phyloP scores from a whole-genome alignment of 208 protist species.

The Trypanosoma avium region DNA sequence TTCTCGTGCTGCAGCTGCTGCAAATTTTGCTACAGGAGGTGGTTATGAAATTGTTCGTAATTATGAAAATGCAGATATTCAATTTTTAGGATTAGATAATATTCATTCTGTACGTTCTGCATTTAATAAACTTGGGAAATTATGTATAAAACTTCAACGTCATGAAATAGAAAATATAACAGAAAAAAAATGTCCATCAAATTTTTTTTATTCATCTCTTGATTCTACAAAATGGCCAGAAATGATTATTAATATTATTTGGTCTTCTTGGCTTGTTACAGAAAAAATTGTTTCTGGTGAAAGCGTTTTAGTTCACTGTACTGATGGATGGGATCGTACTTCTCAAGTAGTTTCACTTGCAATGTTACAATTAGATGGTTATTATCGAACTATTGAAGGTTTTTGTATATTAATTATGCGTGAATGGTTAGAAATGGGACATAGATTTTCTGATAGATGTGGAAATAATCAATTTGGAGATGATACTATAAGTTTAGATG shows the following conservation, averaged over 20 bases:
- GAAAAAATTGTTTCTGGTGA: slow-evolving; percentile 19
- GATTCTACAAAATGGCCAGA: slow-evolving; percentile 28
- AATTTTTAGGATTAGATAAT: slow-evolving; percentile 65
- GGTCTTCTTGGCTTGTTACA: slow-evolving; percentile 6
- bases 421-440: slow-evolving; percentile 87
- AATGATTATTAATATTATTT: slow-evolving; percentile 18
- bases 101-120: slow-evolving; percentile 64
- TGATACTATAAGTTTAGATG: background rate
- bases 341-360: slow-evolving; percentile 80
- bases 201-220: slow-evolving; percentile 14
- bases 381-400: slow-evolving; percentile 83
- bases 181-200: background rate
- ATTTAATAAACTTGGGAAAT: slow-evolving; percentile 23
- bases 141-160: slow-evolving; percentile 14
- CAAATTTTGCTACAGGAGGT: slow-evolving; percentile 46
- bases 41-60: slow-evolving; percentile 50
- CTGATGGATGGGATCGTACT: slow-evolving; percentile 95
- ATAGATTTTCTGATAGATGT: slow-evolving; percentile 76
- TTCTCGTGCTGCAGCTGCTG: slow-evolving; percentile 38
- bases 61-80: slow-evolving; percentile 36
- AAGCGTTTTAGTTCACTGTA: slow-evolving; percentile 77
- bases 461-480: slow-evolving; percentile 29
- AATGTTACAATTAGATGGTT: slow-evolving; percentile 91
- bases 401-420: slow-evolving; percentile 91
- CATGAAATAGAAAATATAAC: slow-evolving; percentile 4